A percentile compares a stretch with the other conserved stretches of the same genome.
These are phyloP conservation scores for Brettanomyces sp. DNA, from an alignment of 805 yeast species.

Conservation along the genomic window DNA sequence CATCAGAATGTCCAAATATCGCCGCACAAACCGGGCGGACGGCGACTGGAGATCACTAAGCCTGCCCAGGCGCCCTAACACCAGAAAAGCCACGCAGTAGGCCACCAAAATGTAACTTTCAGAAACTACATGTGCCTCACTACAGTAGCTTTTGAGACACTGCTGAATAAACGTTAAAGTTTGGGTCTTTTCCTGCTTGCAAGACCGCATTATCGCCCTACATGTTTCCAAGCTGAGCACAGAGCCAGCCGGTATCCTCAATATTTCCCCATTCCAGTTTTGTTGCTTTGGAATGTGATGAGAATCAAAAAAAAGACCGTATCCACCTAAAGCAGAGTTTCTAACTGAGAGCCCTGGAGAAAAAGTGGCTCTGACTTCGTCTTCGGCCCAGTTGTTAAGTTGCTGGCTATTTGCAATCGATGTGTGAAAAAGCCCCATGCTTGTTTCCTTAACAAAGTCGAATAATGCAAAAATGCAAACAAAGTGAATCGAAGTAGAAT, in stretches of 20 bases:
- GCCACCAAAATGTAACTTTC: conserved; percentile 19
- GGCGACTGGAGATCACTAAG: not conserved
- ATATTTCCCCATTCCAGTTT: no score
- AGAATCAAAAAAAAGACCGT: conserved; percentile 25
- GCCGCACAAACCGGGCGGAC: conserved; percentile 9
- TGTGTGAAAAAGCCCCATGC: no score
- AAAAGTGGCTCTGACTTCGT: not conserved
- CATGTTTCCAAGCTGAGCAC: conserved; percentile 26
- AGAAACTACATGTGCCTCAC: conserved; percentile 6
- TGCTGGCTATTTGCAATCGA: not conserved
- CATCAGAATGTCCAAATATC: conserved; percentile 27
- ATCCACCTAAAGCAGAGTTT: conserved; percentile 22
- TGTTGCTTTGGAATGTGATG: no score
- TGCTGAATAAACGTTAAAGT: conserved; percentile 7
- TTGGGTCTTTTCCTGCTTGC: conserved; percentile 5
- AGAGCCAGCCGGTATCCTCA: conserved; percentile 26
- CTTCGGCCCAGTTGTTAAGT: not conserved
- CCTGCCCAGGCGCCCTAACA: conserved; percentile 4
- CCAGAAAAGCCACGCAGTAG: conserved; percentile 16
- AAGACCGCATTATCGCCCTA: conserved; percentile 8
- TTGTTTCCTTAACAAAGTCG: no score
- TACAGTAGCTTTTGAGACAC: conserved; percentile 11
- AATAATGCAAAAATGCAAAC: no score
- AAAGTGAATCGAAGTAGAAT: no score
- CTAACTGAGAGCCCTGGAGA: not conserved